phyloP scores from a whole-genome alignment of 305 asterid genomes.

The Rubia balearica region DNA sequence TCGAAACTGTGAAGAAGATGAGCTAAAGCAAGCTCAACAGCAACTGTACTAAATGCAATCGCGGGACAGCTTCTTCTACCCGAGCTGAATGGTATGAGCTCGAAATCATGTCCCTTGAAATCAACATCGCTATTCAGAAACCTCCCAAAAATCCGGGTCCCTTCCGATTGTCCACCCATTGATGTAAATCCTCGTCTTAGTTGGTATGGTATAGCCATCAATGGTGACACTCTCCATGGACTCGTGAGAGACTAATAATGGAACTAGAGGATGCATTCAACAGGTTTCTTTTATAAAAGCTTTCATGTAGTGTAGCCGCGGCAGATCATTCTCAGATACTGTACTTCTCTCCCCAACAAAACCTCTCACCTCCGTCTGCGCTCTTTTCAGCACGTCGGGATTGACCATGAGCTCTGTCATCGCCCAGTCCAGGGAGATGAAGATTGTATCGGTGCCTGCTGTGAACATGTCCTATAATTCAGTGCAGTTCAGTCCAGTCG shows the following conservation, averaged over 20 bases:
- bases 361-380: conserved; percentile 39
- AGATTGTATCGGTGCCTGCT: conserved; percentile 37
- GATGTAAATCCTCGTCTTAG: conserved; percentile 37
- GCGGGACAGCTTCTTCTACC: conserved; percentile 56
- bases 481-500: background rate
- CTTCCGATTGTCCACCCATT: conserved; percentile 66
- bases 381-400: conserved; percentile 23
- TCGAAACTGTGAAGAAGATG: conserved; percentile 49
- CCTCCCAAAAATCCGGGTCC: conserved; percentile 47
- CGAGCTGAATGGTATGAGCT: conserved; percentile 59
- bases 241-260: conserved; percentile 52
- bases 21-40: conserved; percentile 51
- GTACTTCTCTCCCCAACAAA: conserved; percentile 26
- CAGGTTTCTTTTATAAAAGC: conserved; percentile 49
- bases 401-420: conserved; percentile 34
- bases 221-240: conserved; percentile 33
- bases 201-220: conserved; percentile 33
- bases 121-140: conserved; percentile 39
- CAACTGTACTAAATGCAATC: conserved; percentile 28
- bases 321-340: conserved; percentile 34
- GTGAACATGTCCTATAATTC: conserved; percentile 32
- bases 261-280: conserved; percentile 55
- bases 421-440: conserved; percentile 32
- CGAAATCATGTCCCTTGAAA: conserved; percentile 54
- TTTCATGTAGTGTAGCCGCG: conserved; percentile 36